A percentile compares a stretch with the other conserved stretches of the same genome.
Evolutionary conservation across 176 grass and related monocot genomes (phyloP).

Genomic region (Aegilops umbellulata): DNA sequence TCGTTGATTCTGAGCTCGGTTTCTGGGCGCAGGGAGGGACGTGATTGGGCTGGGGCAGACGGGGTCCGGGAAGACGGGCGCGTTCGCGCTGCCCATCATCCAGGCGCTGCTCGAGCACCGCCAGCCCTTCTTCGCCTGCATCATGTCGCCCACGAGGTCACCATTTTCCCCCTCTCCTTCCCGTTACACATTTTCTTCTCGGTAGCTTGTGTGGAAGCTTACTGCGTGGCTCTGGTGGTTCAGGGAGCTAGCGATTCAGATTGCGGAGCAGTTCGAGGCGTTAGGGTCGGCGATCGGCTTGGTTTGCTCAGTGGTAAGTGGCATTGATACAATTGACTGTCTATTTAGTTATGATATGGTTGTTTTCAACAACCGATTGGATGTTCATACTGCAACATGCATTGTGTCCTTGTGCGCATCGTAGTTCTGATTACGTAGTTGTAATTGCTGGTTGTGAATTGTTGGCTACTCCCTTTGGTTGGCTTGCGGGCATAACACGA

Average conservation of each 20-base stretch:
- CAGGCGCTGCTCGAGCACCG: slow-evolving; percentile 60
- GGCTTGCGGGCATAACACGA: background rate
- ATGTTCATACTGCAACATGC: background rate
- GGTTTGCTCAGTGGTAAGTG: slow-evolving; percentile 74
- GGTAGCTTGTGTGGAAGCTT: background rate
- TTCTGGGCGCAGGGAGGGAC: slow-evolving; percentile 57
- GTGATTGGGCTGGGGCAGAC: slow-evolving; percentile 84
- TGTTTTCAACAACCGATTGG: background rate
- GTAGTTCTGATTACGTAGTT: background rate
- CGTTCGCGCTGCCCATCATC: slow-evolving; percentile 81
- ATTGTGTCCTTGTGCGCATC: background rate
- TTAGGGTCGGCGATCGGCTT: slow-evolving; percentile 69
- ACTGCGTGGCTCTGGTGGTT: background rate
- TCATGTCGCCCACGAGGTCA: slow-evolving; percentile 69
- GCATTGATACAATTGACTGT: background rate
- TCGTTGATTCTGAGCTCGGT: background rate
- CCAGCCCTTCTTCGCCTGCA: slow-evolving; percentile 77
- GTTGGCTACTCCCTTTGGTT: background rate
- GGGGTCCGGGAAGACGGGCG: slow-evolving; percentile 90
- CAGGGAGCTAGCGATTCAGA: slow-evolving; percentile 97
- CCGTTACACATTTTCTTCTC: background rate
- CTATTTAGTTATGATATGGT: background rate
- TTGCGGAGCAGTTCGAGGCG: slow-evolving; percentile 85
- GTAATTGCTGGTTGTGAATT: background rate
- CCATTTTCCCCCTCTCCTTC: background rate